phyloP scores from a whole-genome alignment of 1,139 yeast genomes.

The Candida sanyaensis region DNA sequence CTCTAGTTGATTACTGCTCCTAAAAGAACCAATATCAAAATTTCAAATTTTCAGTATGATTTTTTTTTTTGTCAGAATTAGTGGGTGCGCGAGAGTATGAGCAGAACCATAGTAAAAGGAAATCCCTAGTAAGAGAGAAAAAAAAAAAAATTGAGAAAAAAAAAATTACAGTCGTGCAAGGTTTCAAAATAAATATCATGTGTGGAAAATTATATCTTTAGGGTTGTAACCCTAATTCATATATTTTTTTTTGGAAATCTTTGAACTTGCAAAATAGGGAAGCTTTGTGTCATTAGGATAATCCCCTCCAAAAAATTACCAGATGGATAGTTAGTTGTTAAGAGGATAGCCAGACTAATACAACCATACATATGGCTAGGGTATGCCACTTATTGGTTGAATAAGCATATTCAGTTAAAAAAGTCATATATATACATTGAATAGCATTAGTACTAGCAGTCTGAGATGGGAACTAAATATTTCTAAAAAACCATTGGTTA shows the following conservation, averaged over 20 bases:
- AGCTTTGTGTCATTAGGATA: no score
- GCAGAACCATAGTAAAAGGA: not conserved
- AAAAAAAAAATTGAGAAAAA: not conserved
- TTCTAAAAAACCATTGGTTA: no score
- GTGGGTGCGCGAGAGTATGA: constrained; percentile 3
- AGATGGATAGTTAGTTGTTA: no score
- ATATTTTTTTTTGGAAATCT: not conserved
- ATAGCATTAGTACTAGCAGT: no score
- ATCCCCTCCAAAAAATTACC: no score
- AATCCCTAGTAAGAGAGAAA: not conserved
- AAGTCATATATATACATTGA: no score
- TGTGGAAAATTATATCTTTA: not conserved
- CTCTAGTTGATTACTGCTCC: constrained; percentile 6
- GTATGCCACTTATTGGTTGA: no score
- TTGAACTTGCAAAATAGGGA: not conserved
- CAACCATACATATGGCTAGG: no score
- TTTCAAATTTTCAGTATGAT: constrained; percentile 3
- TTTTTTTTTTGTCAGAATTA: constrained; percentile 4
- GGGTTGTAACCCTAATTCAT: constrained; percentile 7
- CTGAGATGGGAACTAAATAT: no score
- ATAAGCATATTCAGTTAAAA: no score
- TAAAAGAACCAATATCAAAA: constrained; percentile 5
- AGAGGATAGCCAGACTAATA: no score
- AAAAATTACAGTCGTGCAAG: constrained; percentile 1
- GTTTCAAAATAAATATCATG: not conserved